A percentile compares a stretch with the other conserved stretches of the same genome.
Evolutionary conservation across 2,329 filamentous ascomycete species (phyloP).

Genomic region (Penicillium sp.): DNA sequence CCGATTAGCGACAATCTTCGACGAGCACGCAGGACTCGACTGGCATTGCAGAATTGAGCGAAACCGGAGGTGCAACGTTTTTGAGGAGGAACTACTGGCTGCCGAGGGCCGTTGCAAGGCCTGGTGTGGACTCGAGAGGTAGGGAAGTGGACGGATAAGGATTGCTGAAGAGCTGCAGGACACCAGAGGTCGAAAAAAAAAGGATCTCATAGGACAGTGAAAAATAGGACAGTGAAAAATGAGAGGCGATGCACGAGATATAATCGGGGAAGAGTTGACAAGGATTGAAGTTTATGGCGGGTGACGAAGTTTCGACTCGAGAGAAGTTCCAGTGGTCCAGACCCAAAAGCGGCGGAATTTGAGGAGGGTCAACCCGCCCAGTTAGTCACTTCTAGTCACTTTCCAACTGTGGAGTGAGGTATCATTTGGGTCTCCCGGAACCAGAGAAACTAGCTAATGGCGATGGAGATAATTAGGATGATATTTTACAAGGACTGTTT

Average conservation of each 20-base stretch:
- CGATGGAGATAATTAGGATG: neutral
- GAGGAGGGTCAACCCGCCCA: conserved; percentile 3
- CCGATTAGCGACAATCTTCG: conserved; percentile 29
- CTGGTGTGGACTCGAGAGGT: neutral
- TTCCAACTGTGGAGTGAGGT: conserved; percentile 6
- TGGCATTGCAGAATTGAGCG: conserved; percentile 36
- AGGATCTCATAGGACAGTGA: neutral
- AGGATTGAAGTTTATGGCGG: conserved; percentile 1
- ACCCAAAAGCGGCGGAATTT: conserved; percentile 4
- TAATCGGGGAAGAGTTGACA: conserved; percentile 5
- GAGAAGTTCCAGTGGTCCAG: conserved; percentile 10
- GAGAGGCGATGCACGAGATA: neutral
- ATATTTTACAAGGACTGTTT: neutral
- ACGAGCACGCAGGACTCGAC: conserved; percentile 31
- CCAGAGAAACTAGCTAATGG: conserved; percentile 2
- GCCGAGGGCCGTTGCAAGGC: conserved; percentile 20
- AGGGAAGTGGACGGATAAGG: neutral
- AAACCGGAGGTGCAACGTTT: conserved; percentile 18
- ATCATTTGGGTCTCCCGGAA: neutral
- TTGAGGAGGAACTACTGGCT: conserved; percentile 13
- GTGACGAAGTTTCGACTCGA: neutral
- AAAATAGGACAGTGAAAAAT: neutral
- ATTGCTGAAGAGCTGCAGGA: conserved; percentile 10
- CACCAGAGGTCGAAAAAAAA: neutral
- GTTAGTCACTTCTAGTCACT: neutral